A percentile compares a stretch with the other conserved stretches of the same genome.
These are phyloP conservation scores for Plantago ovata DNA, from an alignment of 257 asterid genomes.

Conservation along the genomic window DNA sequence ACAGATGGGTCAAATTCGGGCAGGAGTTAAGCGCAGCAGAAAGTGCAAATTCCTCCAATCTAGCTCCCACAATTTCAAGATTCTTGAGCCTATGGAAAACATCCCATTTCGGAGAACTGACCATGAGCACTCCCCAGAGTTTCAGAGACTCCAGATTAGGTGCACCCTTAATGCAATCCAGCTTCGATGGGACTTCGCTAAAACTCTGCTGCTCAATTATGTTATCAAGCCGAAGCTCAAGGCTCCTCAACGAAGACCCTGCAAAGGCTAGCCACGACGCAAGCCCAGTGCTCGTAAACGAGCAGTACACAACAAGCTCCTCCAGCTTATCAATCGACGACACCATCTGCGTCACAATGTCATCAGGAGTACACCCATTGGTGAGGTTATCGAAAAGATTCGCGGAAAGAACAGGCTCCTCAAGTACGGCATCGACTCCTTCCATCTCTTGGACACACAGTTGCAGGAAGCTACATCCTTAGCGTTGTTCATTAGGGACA, in stretches of 20 bases:
- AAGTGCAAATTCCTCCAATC: conserved; percentile 64
- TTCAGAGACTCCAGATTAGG: conserved; percentile 70
- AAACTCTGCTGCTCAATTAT: conserved; percentile 40
- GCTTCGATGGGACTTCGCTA: conserved; percentile 49
- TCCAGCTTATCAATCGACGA: conserved; percentile 50
- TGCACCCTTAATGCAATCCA: conserved; percentile 71
- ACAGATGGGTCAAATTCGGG: conserved; percentile 63
- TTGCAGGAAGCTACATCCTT: conserved; percentile 82
- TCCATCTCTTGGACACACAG: conserved; percentile 89
- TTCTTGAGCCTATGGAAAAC: conserved; percentile 57
- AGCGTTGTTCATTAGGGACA: conserved; percentile 61
- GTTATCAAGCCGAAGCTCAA: conserved; percentile 90
- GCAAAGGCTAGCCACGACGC: conserved; percentile 56
- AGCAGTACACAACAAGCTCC: conserved; percentile 82
- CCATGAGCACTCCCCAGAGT: conserved; percentile 93
- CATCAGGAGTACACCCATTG: conserved; percentile 51
- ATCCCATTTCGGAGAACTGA: conserved; percentile 75
- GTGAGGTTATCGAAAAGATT: conserved; percentile 67
- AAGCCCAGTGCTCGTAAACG: conserved; percentile 66
- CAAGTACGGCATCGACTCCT: conserved; percentile 64
- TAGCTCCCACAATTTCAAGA: conserved; percentile 96
- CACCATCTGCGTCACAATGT: conserved; percentile 47
- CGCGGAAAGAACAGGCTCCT: conserved; percentile 71
- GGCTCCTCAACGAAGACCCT: conserved; percentile 55
- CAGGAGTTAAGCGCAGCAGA: conserved; percentile 58